Percentiles rank a stretch among this genome's conserved stretches.
These are phyloP conservation scores for Tephrocybe rancida DNA, from an alignment of 768 basidiomycete species.

Conservation along the genomic window DNA sequence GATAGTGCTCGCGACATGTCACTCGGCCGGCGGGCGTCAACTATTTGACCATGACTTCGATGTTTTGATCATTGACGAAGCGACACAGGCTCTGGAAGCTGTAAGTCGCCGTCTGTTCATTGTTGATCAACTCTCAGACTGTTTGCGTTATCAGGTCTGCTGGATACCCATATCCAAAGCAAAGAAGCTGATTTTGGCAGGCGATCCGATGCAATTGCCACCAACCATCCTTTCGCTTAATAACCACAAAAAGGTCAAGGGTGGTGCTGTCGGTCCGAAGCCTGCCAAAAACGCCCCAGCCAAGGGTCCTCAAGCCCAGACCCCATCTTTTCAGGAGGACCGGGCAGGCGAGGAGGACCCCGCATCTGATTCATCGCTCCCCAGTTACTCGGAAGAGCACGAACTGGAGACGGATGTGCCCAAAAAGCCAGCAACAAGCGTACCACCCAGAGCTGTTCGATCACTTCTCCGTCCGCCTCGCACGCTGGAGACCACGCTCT, in stretches of 20 bases:
- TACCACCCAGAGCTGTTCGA: slow-evolving; percentile 14
- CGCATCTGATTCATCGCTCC: background rate
- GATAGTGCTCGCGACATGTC: slow-evolving; percentile 93
- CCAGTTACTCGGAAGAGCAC: background rate
- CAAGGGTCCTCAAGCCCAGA: background rate
- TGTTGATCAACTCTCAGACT: slow-evolving; percentile 1
- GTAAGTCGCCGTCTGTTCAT: slow-evolving; percentile 41
- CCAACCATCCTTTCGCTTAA: slow-evolving; percentile 84
- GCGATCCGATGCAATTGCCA: slow-evolving; percentile 95
- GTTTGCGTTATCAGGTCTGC: slow-evolving; percentile 61
- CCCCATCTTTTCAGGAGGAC: background rate
- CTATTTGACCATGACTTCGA: slow-evolving; percentile 82
- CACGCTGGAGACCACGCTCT: slow-evolving; percentile 86
- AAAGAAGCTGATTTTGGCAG: slow-evolving; percentile 87
- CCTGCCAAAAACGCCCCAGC: background rate
- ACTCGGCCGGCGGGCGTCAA: slow-evolving; percentile 88
- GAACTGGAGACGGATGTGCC: background rate
- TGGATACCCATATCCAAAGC: slow-evolving; percentile 96
- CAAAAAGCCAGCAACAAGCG: background rate
- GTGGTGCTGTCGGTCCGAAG: background rate
- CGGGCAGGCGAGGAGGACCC: slow-evolving; percentile 11
- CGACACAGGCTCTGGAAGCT: slow-evolving; percentile 95
- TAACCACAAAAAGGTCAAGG: slow-evolving; percentile 27
- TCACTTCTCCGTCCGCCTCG: slow-evolving; percentile 55
- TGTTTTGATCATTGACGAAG: slow-evolving; percentile 95